Evolutionary conservation across 768 basidiomycete genomes (phyloP), one percentile per base, ranked within the genome.

Genomic region (Psilocybe tampanensis): DNA sequence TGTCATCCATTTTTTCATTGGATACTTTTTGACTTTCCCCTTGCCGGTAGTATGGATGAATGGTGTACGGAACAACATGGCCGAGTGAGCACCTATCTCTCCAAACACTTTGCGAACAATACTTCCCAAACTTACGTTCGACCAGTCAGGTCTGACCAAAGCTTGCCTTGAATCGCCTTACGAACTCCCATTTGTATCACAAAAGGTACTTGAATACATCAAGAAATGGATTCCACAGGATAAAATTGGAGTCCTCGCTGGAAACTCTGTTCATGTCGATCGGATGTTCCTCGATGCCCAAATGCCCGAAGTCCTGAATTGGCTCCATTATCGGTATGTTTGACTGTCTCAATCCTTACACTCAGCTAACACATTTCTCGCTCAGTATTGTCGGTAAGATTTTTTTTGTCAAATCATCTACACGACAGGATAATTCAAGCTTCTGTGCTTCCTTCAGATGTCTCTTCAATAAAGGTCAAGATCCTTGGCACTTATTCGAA

Each of bases 31-130:
- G 26, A 54, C 13, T 15, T 2, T 36, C 42, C 9, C 4, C 29
- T 5, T 29, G 5, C 4, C 29, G 4, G 26, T 60, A 94, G 92
- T 17, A 97, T 97, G 95, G 81, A 85, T 58, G 78, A 86, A 59
- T 97, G 95, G 95, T 97, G 94, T 70, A 85, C 75, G 24, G 81
- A 82, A 6, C 92, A 94, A 58, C 95, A 97, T 61, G 88, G 86
- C 32, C 73, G 78, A 66, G 92, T 90, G 61, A 59, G 82, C 70
- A 47, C 24, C 44, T 8, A 24, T 54, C n/a, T 39, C 29, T 4
- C 29, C 4, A 41, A 33, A 13, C 3, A 39, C 34, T 41, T 17
- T n/a, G 22, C 18, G 21, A 21, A 17, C 7, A 8, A n/a, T n/a
- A 18, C 15, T 36, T 23, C 47, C 58, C 48, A 23, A 57, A 21